phyloP scores from a whole-genome alignment of 306 rosid species.

The Cucumis hystrix region DNA sequence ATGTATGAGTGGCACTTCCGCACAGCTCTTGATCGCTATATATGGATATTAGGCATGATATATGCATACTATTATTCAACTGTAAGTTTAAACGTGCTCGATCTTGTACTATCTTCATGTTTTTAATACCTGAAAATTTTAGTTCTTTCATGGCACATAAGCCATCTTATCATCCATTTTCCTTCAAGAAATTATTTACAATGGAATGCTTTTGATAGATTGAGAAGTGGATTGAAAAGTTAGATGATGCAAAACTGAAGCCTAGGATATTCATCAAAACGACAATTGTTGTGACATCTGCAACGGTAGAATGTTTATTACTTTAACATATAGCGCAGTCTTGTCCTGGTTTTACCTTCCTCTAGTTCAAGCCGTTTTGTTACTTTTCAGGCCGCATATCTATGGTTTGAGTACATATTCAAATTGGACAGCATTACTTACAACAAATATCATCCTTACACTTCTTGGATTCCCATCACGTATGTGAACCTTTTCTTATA shows the following conservation, averaged over 20 bases:
- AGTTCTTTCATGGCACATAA: neutral
- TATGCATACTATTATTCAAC: constrained; percentile 94
- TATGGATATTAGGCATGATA: constrained; percentile 96
- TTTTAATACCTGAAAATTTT: neutral
- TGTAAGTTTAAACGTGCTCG: constrained; percentile 26
- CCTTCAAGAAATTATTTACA: neutral
- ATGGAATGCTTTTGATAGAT: constrained; percentile 33
- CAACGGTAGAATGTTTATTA: constrained; percentile 28
- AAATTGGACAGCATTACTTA: constrained; percentile 75
- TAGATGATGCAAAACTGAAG: constrained; percentile 78
- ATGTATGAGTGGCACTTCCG: constrained; percentile 96
- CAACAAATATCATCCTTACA: constrained; percentile 92
- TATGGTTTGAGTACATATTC: constrained; percentile 77
- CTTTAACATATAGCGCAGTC: neutral
- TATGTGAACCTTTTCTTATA: constrained; percentile 24
- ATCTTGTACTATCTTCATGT: neutral
- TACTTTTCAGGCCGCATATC: constrained; percentile 51
- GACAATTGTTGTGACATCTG: constrained; percentile 37
- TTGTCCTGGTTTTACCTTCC: neutral
- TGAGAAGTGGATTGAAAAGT: constrained; percentile 92
- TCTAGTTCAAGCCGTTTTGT: constrained; percentile 6
- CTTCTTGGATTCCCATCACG: constrained; percentile 99
- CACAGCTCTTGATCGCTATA: constrained; percentile 93
- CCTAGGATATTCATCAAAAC: constrained; percentile 65
- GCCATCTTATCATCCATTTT: neutral